Percentiles rank a stretch among this genome's conserved stretches.
Conservation (phyloP, 75 land plant genomes). For the Pinus albicaulis region DNA sequence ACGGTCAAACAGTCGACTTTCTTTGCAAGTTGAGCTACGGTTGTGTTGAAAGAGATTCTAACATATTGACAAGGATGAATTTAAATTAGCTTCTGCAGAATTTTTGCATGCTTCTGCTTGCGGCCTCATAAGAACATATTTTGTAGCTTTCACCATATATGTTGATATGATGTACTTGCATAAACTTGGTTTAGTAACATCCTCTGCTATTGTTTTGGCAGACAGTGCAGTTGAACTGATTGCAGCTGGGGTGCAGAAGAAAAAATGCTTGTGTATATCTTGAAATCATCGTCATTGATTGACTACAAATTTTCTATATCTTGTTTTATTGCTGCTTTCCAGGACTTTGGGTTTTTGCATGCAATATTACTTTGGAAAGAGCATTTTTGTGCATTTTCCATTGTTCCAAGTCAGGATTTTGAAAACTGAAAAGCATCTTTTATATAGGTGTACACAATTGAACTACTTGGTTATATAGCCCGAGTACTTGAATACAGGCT, state of each 20-base stretch:
- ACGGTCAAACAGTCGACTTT: not conserved
- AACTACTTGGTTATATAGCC: not conserved
- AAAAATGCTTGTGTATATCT: not conserved
- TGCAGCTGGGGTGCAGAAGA: not conserved
- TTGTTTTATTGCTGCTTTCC: not conserved
- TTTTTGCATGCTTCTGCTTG: not conserved
- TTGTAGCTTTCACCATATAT: not conserved
- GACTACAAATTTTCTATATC: not conserved
- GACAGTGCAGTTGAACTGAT: constrained; percentile 7
- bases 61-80: not conserved
- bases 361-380: not conserved
- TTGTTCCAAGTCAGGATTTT: not conserved
- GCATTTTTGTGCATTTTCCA: not conserved
- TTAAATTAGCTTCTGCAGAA: not conserved
- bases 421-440: not conserved
- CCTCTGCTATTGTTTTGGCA: constrained; percentile 3
- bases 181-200: not conserved
- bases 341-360: not conserved
- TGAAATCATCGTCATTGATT: not conserved
- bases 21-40: not conserved
- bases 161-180: not conserved
- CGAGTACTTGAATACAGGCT: not conserved
- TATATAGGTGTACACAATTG: not conserved
- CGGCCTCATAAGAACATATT: not conserved
- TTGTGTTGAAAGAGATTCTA: not conserved